Conservation (phyloP, 257 asterid species). For the Catharanthus roseus region DNA sequence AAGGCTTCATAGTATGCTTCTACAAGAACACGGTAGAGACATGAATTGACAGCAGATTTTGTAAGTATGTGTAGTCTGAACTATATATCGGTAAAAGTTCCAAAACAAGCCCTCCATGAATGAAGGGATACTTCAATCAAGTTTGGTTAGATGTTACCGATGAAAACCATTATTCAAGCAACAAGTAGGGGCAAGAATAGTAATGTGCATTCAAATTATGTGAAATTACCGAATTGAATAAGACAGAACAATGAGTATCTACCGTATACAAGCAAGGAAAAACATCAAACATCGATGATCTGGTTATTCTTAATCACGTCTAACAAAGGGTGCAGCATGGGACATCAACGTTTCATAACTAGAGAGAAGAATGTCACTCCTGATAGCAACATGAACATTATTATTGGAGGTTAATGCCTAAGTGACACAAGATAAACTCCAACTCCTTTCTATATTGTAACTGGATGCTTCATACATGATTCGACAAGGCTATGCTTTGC, state of each 20-base stretch:
- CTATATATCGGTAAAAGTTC: neutral
- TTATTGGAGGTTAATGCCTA: neutral
- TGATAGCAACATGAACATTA: neutral
- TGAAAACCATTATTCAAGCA: neutral
- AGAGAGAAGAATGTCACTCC: neutral
- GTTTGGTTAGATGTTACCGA: neutral
- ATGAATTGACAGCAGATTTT: neutral
- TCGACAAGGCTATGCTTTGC: neutral
- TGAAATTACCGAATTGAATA: neutral
- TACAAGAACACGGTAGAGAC: neutral
- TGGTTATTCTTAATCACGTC: conserved; percentile 10
- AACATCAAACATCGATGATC: neutral
- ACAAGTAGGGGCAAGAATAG: neutral
- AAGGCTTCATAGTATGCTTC: neutral
- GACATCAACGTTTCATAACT: conserved; percentile 2
- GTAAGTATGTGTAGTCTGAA: neutral
- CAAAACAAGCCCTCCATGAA: neutral
- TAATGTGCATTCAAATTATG: neutral
- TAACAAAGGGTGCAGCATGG: conserved; percentile 3
- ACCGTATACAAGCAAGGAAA: neutral
- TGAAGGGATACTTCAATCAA: neutral
- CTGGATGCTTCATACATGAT: neutral
- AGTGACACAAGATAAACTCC: neutral
- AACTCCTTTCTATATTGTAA: too few species aligned
- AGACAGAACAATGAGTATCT: neutral